phyloP scores from a whole-genome alignment of 2,329 filamentous ascomycete species.

The Immersiporthe knoxdaviesiana region DNA sequence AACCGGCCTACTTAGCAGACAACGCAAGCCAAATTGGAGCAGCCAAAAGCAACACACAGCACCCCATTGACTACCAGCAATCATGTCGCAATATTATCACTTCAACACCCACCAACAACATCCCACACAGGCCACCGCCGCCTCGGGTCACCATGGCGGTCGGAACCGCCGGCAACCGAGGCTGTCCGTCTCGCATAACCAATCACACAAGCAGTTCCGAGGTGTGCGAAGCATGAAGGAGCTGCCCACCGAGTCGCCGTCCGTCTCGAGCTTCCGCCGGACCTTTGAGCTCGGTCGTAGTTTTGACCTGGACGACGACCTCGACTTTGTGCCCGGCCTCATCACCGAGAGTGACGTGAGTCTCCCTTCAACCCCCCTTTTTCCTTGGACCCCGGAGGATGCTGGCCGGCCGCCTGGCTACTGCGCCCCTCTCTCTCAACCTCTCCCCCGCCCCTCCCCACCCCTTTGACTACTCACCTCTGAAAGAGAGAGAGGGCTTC shows the following conservation, averaged over 20 bases:
- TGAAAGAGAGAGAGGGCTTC: background rate
- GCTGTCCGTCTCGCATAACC: constrained; percentile 77
- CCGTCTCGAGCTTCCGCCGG: constrained; percentile 77
- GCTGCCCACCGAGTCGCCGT: constrained; percentile 70
- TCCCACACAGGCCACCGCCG: constrained; percentile 56
- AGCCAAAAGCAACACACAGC: background rate
- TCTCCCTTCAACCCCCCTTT: constrained; percentile 34
- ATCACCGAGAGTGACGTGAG: constrained; percentile 92
- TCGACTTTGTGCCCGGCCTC: constrained; percentile 92
- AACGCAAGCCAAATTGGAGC: constrained; percentile 1
- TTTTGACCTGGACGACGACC: constrained; percentile 93
- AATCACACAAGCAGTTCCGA: constrained; percentile 80
- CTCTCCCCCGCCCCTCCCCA: background rate
- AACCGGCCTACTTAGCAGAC: constrained; percentile 15
- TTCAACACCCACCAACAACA: constrained; percentile 63
- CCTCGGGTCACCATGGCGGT: constrained; percentile 72
- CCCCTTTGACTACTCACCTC: background rate
- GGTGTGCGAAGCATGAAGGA: constrained; percentile 87
- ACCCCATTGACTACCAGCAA: constrained; percentile 9
- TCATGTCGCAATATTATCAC: constrained; percentile 69
- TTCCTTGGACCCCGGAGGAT: constrained; percentile 33
- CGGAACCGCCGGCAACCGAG: constrained; percentile 85
- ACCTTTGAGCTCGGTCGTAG: constrained; percentile 91
- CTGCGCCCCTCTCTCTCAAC: background rate
- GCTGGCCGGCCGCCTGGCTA: background rate